Base-by-base conservation (phyloP, 2,329 filamentous ascomycete species). In the Lecanicillium sp. region DNA sequence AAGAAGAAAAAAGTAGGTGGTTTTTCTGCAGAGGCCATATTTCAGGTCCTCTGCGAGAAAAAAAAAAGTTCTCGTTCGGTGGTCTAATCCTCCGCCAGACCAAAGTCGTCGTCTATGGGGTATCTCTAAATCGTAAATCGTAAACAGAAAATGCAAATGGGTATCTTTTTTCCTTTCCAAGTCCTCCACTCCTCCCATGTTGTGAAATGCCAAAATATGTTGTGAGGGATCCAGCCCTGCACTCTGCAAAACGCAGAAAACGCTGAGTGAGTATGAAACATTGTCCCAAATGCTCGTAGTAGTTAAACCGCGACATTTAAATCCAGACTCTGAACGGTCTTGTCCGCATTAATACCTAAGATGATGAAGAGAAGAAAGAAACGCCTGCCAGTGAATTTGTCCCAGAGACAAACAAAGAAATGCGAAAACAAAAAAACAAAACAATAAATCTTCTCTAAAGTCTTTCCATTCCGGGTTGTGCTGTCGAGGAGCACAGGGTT, bases 261-360 rank as follows among this genome's bases (percentile, higher is more conserved):
- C 21, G 37, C 44, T 48, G 44, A 35, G 36, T 48, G 37, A 47
- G 44, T 41, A 21, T 29, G 7, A 33, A 15, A 40, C 36, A 48
- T 33, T 21, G 44, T 48, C 39, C 40, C 47, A 38, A 44, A 49
- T 49, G 47, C 27, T 49, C 33, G 39, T 44, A 44, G 39, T 44
- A 26, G 35, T 49, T 44, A 44, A 49, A 49, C 47, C 40, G 47
- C 47, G 41, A 49, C 47, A 44, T 49, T 49, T 49, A 33, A 49
- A 49, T 43, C 46, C 46, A 49, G 33, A 44, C 39, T 43, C 40
- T 29, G 29, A 32, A 49, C 36, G 36, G 44, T 49, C 46, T 38
- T 44, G 47, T 49, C 47, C 47, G 41, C 47, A 49, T 49, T 49
- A 49, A 49, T 49, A 49, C 47, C 47, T 49, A 49, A 49, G 40